Evolutionary conservation across 805 yeast genomes (phyloP).

Genomic region (Torulaspora quercuum): DNA sequence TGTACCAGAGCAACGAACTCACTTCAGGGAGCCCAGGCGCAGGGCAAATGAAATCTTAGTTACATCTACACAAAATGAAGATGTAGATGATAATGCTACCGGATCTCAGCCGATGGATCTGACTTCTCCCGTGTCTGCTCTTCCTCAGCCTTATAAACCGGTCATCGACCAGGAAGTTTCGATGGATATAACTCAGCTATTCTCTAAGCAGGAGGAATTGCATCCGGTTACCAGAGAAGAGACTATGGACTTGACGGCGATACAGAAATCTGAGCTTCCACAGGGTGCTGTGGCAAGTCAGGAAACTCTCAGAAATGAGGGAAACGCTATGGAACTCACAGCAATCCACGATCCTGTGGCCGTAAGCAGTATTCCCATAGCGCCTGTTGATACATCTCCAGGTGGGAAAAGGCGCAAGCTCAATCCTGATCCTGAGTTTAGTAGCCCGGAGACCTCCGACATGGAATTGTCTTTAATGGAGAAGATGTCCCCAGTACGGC

Average conservation of each 20-base stretch:
- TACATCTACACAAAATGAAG: constrained; percentile 16
- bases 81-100: constrained; percentile 1
- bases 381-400: constrained; percentile 13
- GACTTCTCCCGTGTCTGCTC: constrained; percentile 5
- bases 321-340: constrained; percentile 21
- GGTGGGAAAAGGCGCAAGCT: constrained; percentile 11
- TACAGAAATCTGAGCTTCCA: background rate
- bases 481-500: constrained; percentile 29
- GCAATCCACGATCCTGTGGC: constrained; percentile 10
- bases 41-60: constrained; percentile 10
- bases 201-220: constrained; percentile 15
- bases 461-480: constrained; percentile 27
- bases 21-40: constrained; percentile 24
- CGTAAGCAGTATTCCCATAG: too few species aligned
- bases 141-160: constrained; percentile 3
- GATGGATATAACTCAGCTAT: constrained; percentile 27
- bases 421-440: constrained; percentile 1
- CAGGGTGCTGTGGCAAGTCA: too few species aligned
- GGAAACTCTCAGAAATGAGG: constrained; percentile 3
- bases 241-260: constrained; percentile 16
- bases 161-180: constrained; percentile 18
- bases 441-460: constrained; percentile 14
- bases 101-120: constrained; percentile 11
- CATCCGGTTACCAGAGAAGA: constrained; percentile 8
- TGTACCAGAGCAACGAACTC: constrained; percentile 26